Percentiles rank a stretch among this genome's conserved stretches.
phyloP scores from a whole-genome alignment of 2,329 filamentous ascomycete genomes.

The Trichophyton mentagrophytes region DNA sequence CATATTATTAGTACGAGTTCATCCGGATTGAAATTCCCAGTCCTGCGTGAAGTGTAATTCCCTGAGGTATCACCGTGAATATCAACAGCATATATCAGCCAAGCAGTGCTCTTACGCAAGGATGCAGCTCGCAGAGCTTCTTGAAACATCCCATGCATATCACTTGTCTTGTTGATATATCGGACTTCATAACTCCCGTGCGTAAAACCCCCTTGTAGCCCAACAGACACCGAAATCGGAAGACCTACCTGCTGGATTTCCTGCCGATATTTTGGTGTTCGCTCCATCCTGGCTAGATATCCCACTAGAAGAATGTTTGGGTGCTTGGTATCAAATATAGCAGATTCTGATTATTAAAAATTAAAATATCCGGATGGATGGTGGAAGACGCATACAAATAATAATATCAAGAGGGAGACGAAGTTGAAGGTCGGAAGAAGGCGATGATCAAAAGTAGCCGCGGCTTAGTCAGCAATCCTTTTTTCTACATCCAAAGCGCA shows the following conservation, averaged over 20 bases:
- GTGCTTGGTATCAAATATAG: not conserved
- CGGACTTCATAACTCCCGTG: not conserved
- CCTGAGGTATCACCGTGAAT: not conserved
- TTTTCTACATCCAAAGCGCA: too few relatives aligned
- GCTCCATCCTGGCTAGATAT: constrained; percentile 50
- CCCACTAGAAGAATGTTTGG: not conserved
- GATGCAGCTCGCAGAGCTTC: not conserved
- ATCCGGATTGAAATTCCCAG: not conserved
- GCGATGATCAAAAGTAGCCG: not conserved
- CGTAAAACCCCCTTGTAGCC: not conserved
- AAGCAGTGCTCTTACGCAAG: not conserved
- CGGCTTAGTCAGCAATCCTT: not conserved
- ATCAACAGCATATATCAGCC: not conserved
- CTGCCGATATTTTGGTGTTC: constrained; percentile 77
- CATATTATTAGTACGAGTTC: not conserved
- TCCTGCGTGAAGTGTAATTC: not conserved
- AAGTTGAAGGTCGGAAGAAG: not conserved
- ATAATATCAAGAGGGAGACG: not conserved
- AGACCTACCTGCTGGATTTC: constrained; percentile 86
- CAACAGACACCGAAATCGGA: not conserved
- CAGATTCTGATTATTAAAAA: not conserved
- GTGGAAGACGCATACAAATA: not conserved
- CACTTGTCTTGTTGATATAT: not conserved
- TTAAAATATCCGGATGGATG: not conserved
- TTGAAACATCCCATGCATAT: not conserved